Base-by-base conservation (phyloP, 495 filamentous ascomycete genomes). In the Barbatosphaeria neglecta region DNA sequence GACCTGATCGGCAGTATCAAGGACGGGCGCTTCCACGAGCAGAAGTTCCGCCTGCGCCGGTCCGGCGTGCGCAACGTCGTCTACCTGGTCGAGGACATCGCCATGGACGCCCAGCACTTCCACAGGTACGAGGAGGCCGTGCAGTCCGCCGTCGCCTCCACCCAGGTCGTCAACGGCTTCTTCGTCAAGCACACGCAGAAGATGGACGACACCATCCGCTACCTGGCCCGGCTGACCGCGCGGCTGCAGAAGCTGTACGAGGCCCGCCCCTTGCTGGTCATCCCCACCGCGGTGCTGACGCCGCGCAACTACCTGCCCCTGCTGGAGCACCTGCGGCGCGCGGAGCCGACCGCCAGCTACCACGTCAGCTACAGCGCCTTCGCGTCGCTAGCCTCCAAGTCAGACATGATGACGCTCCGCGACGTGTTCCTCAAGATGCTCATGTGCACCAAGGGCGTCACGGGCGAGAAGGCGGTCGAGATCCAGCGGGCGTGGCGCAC, bases 391-490 rank as follows among this genome's bases (percentile, higher is more conserved):
- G 76, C 77, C 0, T 84, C 81, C 0, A 93, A 93, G 61, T 86
- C 82, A 0, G 82, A 85, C 23, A 70, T 72, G 37, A 70, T 87
- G 38, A 83, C 83, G 3, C 68, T 90, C 18, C 71, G 85, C 33
- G 87, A 93, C 49, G 58, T 90, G 0, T 90, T 75, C 54, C 58
- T 92, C 19, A 90, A 90, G 60, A 90, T 93, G 85, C 67, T 93
- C 42, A 90, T 93, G 86, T 87, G 83, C 53, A 84, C 78, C 9
- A 73, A 74, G 20, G 82, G 85, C 2, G 67, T 93, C n/a, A 82
- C 79, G 4, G 82, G 84, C 0, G 86, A 92, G 51, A 90, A 87
- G 58, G 86, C 87, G 0, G 58, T 88, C 2, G 86, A 87, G 62
- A 87, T 93, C 10, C 86, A 90, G 50, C 78, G 74, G 50, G 57